These are phyloP conservation scores for Boletus reticulatus DNA, from an alignment of 768 basidiomycete genomes.

Conservation along the genomic window DNA sequence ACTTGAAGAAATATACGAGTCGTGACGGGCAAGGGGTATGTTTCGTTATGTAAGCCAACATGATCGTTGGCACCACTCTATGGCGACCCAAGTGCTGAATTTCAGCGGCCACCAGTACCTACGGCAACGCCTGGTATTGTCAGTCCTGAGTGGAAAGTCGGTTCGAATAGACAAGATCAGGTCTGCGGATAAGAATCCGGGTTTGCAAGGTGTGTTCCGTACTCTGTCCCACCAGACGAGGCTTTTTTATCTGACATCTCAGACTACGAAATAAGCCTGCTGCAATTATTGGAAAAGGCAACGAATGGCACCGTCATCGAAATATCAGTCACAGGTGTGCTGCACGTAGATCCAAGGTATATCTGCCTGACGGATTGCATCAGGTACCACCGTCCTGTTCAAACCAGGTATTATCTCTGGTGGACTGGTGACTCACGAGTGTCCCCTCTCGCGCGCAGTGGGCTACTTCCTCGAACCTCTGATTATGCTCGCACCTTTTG, in stretches of 20 bases:
- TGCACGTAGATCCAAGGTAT: background rate
- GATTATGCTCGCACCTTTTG: conserved; percentile 87
- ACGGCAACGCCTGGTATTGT: conserved; percentile 82
- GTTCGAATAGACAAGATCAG: conserved; percentile 87
- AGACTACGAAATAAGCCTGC: conserved; percentile 92
- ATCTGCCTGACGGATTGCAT: background rate
- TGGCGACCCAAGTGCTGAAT: conserved; percentile 40
- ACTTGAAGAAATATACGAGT: background rate
- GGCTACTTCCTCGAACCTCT: conserved; percentile 95
- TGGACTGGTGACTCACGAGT: conserved; percentile 79
- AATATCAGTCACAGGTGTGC: conserved; percentile 89
- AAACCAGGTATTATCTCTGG: conserved; percentile 92
- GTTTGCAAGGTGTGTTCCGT: conserved; percentile 67
- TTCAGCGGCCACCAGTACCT: conserved; percentile 84
- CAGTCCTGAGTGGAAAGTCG: conserved; percentile 82
- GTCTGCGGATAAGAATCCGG: conserved; percentile 90
- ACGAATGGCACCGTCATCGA: conserved; percentile 95
- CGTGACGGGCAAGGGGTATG: background rate
- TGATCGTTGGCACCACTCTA: background rate
- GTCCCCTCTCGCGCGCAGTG: conserved; percentile 82
- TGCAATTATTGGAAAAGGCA: conserved; percentile 83
- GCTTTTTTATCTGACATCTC: background rate
- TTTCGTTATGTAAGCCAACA: conserved; percentile 26
- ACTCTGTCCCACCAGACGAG: background rate
- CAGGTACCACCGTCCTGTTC: conserved; percentile 88